These are phyloP conservation scores for Solidago caesia DNA, from an alignment of 129 eudicot genomes.

Conservation along the genomic window DNA sequence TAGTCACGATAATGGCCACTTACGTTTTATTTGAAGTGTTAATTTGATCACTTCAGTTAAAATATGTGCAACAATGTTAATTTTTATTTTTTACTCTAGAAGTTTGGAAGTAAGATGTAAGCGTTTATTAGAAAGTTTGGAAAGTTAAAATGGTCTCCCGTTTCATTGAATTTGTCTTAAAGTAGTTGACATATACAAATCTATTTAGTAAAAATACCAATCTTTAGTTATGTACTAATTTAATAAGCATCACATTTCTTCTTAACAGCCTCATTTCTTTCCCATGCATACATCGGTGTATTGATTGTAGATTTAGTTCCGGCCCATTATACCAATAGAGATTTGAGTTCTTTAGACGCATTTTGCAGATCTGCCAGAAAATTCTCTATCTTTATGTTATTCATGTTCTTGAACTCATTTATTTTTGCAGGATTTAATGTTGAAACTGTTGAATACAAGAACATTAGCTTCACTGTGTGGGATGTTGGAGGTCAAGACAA, in stretches of 20 bases:
- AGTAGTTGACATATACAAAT: not conserved
- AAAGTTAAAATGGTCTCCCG: not conserved
- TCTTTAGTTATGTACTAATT: no score
- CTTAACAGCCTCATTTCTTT: no score
- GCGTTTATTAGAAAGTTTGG: not conserved
- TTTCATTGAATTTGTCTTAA: not conserved
- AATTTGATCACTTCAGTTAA: no score
- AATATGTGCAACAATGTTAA: no score
- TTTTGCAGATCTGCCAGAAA: not conserved
- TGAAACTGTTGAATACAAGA: conserved; percentile 55
- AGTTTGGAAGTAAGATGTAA: no score
- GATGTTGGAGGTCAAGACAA: conserved; percentile 66
- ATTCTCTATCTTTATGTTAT: not conserved
- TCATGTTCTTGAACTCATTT: not conserved
- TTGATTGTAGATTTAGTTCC: not conserved
- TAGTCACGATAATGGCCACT: no score
- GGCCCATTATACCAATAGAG: not conserved
- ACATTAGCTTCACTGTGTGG: conserved; percentile 57
- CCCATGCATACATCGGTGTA: not conserved
- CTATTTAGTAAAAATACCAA: no score
- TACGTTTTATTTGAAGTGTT: no score
- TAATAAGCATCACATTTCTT: no score
- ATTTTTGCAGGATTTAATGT: conserved; percentile 43
- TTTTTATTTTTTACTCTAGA: no score
- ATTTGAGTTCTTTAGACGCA: not conserved